Percentiles rank a stretch among this genome's conserved stretches.
Evolutionary conservation across 805 yeast species (phyloP).

Genomic region (Nakazawaea siamensis): DNA sequence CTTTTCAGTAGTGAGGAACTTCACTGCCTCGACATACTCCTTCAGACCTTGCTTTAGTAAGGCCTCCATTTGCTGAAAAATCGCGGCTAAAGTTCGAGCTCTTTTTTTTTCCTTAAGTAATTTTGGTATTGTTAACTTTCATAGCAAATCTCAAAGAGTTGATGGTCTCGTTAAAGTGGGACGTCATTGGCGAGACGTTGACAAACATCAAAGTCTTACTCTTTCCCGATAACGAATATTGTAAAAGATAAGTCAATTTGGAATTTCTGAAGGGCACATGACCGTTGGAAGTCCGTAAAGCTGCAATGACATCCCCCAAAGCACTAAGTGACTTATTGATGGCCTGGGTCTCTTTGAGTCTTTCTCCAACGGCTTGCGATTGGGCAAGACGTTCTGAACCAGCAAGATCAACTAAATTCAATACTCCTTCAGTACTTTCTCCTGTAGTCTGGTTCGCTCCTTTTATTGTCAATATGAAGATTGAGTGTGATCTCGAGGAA

Average conservation of each 20-base stretch:
- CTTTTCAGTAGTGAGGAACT: conserved; percentile 5
- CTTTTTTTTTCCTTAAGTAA: too few relatives aligned
- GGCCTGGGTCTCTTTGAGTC: conserved; percentile 80
- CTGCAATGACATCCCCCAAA: conserved; percentile 81
- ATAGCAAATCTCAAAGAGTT: conserved; percentile 87
- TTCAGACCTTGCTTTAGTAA: conserved; percentile 1
- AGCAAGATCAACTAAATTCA: conserved; percentile 85
- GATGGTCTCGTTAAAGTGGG: conserved; percentile 66
- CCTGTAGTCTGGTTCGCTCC: conserved; percentile 48
- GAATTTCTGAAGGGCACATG: conserved; percentile 69
- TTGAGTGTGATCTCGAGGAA: conserved; percentile 88
- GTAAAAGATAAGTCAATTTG: conserved; percentile 72
- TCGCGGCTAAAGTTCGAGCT: too few relatives aligned
- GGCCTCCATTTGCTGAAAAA: too few relatives aligned
- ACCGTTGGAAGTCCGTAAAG: conserved; percentile 36
- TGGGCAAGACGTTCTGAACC: conserved; percentile 82
- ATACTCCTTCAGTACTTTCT: conserved; percentile 42
- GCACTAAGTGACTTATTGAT: conserved; percentile 85
- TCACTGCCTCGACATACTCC: not conserved
- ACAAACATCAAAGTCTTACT: conserved; percentile 94
- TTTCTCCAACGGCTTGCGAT: conserved; percentile 72
- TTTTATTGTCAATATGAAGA: conserved; percentile 54
- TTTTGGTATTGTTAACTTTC: conserved; percentile 54
- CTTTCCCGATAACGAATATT: conserved; percentile 75
- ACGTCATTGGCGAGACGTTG: conserved; percentile 61